phyloP scores from a whole-genome alignment of 176 grass and related monocot species.

The Aegilops speltoides region DNA sequence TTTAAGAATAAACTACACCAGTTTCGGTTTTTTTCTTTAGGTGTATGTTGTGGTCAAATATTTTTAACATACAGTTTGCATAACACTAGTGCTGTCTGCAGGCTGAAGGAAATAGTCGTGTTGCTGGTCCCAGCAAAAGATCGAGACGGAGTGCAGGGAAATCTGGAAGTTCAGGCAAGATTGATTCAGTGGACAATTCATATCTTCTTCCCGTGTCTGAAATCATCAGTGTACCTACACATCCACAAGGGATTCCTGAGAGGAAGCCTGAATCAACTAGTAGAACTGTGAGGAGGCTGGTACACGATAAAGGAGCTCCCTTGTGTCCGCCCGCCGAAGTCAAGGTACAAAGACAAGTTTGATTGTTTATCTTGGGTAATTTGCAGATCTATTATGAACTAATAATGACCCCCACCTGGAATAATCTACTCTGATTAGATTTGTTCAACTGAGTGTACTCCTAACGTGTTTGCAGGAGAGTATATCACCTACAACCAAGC shows the following conservation, averaged over 20 bases:
- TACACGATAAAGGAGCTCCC: constrained; percentile 5
- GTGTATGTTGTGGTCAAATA: background rate
- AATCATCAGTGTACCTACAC: constrained; percentile 53
- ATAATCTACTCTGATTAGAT: background rate
- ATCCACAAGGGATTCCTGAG: constrained; percentile 40
- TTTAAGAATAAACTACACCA: background rate
- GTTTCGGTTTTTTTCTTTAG: background rate
- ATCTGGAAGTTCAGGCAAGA: constrained; percentile 27
- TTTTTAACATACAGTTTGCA: background rate
- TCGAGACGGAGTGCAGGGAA: constrained; percentile 28
- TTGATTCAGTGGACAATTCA: constrained; percentile 47
- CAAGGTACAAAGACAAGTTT: constrained; percentile 41
- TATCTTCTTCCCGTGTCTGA: constrained; percentile 52
- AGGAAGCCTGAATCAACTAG: constrained; percentile 34
- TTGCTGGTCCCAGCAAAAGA: constrained; percentile 31
- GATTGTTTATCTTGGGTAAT: constrained; percentile 14
- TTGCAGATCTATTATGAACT: constrained; percentile 12
- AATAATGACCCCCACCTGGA: background rate
- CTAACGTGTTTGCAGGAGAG: constrained; percentile 48
- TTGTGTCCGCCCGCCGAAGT: background rate
- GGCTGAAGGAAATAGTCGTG: constrained; percentile 21
- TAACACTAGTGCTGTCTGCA: constrained; percentile 30
- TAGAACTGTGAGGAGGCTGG: constrained; percentile 6
- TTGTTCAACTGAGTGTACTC: background rate
- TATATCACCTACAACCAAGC: constrained; percentile 23